Conservation (phyloP, 495 filamentous ascomycete species). For the Aspergillus coremiiformis region DNA sequence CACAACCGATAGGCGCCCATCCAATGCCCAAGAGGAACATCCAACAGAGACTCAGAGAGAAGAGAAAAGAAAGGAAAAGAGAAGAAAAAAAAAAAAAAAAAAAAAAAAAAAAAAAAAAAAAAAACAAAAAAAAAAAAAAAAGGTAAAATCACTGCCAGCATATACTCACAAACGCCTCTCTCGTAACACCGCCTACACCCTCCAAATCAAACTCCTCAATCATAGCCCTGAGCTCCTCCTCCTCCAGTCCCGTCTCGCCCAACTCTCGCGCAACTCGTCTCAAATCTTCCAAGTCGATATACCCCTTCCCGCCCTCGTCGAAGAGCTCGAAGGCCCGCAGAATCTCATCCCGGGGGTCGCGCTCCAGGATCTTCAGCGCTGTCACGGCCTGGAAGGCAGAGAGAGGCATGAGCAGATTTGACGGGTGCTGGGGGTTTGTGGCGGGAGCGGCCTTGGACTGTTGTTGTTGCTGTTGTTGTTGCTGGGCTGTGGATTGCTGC, state of each 20-base stretch:
- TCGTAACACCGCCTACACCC: constrained; percentile 79
- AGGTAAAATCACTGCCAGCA: constrained; percentile 47
- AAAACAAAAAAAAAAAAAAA: neutral
- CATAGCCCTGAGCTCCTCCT: constrained; percentile 91
- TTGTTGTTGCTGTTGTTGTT: constrained; percentile 22
- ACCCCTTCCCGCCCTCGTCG: constrained; percentile 70
- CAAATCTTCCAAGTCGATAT: constrained; percentile 80
- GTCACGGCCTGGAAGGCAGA: constrained; percentile 72
- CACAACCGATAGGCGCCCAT: constrained; percentile 5
- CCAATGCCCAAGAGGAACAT: constrained; percentile 5
- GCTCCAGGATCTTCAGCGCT: constrained; percentile 65
- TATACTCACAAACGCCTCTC: constrained; percentile 84
- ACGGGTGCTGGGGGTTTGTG: constrained; percentile 38
- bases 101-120: constrained; percentile 2
- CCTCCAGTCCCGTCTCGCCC: constrained; percentile 79
- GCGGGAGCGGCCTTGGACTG: constrained; percentile 20
- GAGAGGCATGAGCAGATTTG: constrained; percentile 61
- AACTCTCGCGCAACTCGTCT: constrained; percentile 81
- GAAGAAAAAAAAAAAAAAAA: constrained; percentile 9
- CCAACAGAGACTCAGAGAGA: neutral
- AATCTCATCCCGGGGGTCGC: constrained; percentile 89
- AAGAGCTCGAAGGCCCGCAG: constrained; percentile 86
- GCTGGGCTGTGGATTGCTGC: constrained; percentile 28
- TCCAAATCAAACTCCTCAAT: constrained; percentile 98
- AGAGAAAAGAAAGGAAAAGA: neutral